phyloP scores from a whole-genome alignment of 371 early-diverging fungal species.

The Coemansia linderi region DNA sequence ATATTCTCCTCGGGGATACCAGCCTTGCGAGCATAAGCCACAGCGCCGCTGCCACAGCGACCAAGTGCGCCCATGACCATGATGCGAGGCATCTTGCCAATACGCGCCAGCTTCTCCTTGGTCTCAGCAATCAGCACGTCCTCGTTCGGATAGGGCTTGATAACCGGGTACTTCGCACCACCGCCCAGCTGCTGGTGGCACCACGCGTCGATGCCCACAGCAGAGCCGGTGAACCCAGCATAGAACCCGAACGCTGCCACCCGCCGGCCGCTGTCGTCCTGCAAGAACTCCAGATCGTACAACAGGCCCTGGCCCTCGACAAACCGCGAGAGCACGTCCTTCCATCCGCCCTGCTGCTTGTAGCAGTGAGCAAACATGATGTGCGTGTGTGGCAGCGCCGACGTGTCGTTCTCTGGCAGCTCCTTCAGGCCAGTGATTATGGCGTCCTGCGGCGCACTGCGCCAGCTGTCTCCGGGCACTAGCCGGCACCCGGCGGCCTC shows the following conservation, averaged over 20 bases:
- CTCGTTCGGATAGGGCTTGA: conserved; percentile 86
- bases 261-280: conserved; percentile 80
- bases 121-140: conserved; percentile 72
- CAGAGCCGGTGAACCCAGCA: conserved; percentile 95
- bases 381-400: conserved; percentile 91
- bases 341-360: conserved; percentile 95
- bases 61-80: conserved; percentile 98
- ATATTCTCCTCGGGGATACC: conserved; percentile 89
- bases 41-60: conserved; percentile 92
- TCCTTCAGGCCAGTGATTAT: conserved; percentile 96
- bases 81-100: conserved; percentile 72
- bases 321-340: conserved; percentile 82
- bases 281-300: conserved; percentile 92
- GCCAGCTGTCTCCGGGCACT: conserved; percentile 80
- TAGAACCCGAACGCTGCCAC: conserved; percentile 97
- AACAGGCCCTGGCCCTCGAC: conserved; percentile 84
- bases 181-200: conserved; percentile 66
- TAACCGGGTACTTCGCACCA: conserved; percentile 64
- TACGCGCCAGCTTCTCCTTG: conserved; percentile 66
- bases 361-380: conserved; percentile 98
- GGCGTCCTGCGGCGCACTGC: conserved; percentile 82
- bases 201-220: conserved; percentile 92
- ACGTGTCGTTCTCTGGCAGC: conserved; percentile 88
- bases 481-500: conserved; percentile 76
- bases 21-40: conserved; percentile 77